Evolutionary conservation across 2,329 filamentous ascomycete genomes (phyloP), one percentile per base, ranked within the genome.

Genomic region (Aspergillus spinulosporus): DNA sequence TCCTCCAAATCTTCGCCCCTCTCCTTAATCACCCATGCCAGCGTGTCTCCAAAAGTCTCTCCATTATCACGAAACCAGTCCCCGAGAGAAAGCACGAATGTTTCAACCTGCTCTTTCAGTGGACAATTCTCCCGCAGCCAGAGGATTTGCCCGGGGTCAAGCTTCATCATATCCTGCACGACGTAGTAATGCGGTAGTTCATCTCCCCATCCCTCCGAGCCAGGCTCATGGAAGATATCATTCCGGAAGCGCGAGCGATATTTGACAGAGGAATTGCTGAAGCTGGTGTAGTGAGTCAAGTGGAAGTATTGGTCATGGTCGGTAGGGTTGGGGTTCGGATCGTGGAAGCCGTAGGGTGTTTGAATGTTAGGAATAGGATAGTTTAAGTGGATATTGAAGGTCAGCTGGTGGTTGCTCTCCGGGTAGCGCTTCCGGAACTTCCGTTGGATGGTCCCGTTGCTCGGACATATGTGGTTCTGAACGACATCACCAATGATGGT

Each of bases 1-100:
- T 78, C 79, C 34, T 73, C 73, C 5, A 80, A 67, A 61, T 83
- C 77, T 44, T 79, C 77, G 0, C 82, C 82, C 6, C 84, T 68
- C 68, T 85, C 80, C 52, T 72, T 74, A 57, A 86, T 65, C 42
- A 87, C 83, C 73, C 76, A 80, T 52, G 78, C 77, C 46, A 86
- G 64, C 31, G 84, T 86, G 72, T 86, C 81, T 11, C 76, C 78
- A 66, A 84, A 84, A 37, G 84, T 85, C 70, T 86, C 82, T 1
- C 84, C 84, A 58, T 86, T 86, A 62, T 86, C 83, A 52, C 81
- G 79, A 61, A 86, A 87, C 83, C 84, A 86, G 12, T 82, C 80
- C 0, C 83, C 84, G 15, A 82, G 61, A 1, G 73, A 70, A 47
- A 73, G 66, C 7, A 86, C 75, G 64, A 78, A 85, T 0, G 66